phyloP scores from a whole-genome alignment of 345 rosid species.

The Gossypium australe region DNA sequence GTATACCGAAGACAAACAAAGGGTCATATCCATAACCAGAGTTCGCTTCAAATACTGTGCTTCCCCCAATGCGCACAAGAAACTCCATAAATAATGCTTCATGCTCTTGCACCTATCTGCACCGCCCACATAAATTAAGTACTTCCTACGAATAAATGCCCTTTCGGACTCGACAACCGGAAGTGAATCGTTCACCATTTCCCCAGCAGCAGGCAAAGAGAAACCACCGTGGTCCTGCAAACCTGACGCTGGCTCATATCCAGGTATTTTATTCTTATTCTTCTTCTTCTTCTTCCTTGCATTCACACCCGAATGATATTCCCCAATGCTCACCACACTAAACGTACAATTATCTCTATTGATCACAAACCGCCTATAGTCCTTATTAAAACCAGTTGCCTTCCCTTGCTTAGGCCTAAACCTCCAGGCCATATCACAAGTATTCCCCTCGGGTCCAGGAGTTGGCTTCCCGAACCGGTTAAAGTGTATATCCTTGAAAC shows the following conservation, averaged over 20 bases:
- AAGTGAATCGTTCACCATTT: constrained; percentile 69
- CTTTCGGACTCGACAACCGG: constrained; percentile 66
- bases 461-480: constrained; percentile 82
- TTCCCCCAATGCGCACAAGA: constrained; percentile 92
- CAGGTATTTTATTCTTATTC: constrained; percentile 57
- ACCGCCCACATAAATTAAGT: constrained; percentile 70
- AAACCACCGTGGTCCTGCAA: constrained; percentile 30
- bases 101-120: constrained; percentile 93
- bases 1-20: constrained; percentile 74
- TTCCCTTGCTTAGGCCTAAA: constrained; percentile 95
- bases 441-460: constrained; percentile 41
- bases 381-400: constrained; percentile 78
- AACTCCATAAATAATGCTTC: constrained; percentile 96
- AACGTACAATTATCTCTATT: constrained; percentile 57
- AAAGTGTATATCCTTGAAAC: constrained; percentile 79
- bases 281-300: constrained; percentile 72
- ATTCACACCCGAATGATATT: constrained; percentile 83
- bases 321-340: constrained; percentile 60
- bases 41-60: constrained; percentile 90
- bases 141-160: constrained; percentile 56
- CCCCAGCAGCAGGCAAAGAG: constrained; percentile 63
- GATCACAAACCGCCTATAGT: constrained; percentile 72
- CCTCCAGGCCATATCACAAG: constrained; percentile 94
- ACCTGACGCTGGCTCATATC: constrained; percentile 43
- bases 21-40: constrained; percentile 76